These are phyloP conservation scores for Talaromyces pinophilus DNA, from an alignment of 2,329 filamentous ascomycete species.

Conservation along the genomic window DNA sequence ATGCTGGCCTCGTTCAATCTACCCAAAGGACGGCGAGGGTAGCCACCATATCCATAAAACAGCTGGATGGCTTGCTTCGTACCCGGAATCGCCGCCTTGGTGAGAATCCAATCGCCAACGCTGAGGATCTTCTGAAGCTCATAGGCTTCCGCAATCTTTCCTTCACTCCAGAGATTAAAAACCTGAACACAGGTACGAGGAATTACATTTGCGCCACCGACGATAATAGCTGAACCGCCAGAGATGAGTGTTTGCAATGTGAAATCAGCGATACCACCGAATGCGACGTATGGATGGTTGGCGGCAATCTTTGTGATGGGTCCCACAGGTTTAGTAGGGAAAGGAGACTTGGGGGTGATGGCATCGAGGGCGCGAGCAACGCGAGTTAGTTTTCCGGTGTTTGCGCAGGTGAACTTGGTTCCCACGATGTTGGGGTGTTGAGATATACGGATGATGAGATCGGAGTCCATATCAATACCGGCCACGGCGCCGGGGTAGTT, in stretches of 20 bases:
- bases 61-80: conserved; percentile 82
- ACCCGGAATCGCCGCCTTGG: conserved; percentile 79
- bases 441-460: conserved; percentile 77
- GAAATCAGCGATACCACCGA: conserved; percentile 87
- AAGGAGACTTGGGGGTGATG: conserved; percentile 58
- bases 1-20: conserved; percentile 36
- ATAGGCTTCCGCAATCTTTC: conserved; percentile 73
- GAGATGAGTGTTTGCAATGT: conserved; percentile 78
- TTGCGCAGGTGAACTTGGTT: conserved; percentile 90
- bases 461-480: conserved; percentile 86
- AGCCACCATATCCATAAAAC: conserved; percentile 81
- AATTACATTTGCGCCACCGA: conserved; percentile 82
- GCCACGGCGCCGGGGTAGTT: conserved; percentile 88
- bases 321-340: conserved; percentile 31
- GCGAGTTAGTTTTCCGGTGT: conserved; percentile 83
- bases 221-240: conserved; percentile 82
- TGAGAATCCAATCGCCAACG: conserved; percentile 80
- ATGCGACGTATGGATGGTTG: conserved; percentile 70
- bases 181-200: conserved; percentile 80
- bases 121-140: conserved; percentile 74
- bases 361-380: conserved; percentile 73
- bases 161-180: conserved; percentile 74
- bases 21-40: conserved; percentile 64
- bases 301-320: conserved; percentile 33
- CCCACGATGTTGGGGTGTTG: conserved; percentile 81